These are phyloP conservation scores for Candida palmyrensis DNA, from an alignment of 805 yeast species.

Conservation along the genomic window DNA sequence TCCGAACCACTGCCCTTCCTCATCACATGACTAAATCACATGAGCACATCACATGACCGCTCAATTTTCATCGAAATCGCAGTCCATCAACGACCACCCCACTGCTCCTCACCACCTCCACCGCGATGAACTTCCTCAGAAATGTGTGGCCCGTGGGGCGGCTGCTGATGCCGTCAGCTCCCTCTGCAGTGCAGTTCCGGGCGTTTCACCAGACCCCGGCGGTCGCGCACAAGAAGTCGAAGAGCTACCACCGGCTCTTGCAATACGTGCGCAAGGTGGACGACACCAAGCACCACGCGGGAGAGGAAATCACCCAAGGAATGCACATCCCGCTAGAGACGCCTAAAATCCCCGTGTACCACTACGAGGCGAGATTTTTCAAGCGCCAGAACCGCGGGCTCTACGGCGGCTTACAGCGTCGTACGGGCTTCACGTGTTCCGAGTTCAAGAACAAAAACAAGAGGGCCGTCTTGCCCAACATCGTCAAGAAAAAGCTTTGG, in stretches of 20 bases:
- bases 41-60: not conserved
- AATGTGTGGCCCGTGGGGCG: conserved; percentile 1
- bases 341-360: conserved; percentile 23
- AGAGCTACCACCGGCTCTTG: conserved; percentile 35
- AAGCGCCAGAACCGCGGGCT: conserved; percentile 85
- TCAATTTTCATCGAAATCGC: not conserved
- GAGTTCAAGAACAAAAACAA: conserved; percentile 70
- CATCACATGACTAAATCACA: not conserved
- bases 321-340: conserved; percentile 18
- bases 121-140: conserved; percentile 2
- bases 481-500: conserved; percentile 72
- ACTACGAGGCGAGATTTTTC: conserved; percentile 66
- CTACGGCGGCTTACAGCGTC: conserved; percentile 82
- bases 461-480: conserved; percentile 78
- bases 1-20: too few relatives aligned
- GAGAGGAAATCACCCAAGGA: conserved; percentile 27
- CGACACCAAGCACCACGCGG: conserved; percentile 29
- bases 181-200: conserved; percentile 2
- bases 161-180: too few relatives aligned
- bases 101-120: not conserved
- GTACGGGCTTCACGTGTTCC: conserved; percentile 71
- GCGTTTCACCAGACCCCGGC: conserved; percentile 3
- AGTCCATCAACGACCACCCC: not conserved
- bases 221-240: conserved; percentile 6
- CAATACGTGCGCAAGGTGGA: conserved; percentile 35